Conservation (phyloP, 2,329 filamentous ascomycete species). For the Pestalotiopsis sp. region DNA sequence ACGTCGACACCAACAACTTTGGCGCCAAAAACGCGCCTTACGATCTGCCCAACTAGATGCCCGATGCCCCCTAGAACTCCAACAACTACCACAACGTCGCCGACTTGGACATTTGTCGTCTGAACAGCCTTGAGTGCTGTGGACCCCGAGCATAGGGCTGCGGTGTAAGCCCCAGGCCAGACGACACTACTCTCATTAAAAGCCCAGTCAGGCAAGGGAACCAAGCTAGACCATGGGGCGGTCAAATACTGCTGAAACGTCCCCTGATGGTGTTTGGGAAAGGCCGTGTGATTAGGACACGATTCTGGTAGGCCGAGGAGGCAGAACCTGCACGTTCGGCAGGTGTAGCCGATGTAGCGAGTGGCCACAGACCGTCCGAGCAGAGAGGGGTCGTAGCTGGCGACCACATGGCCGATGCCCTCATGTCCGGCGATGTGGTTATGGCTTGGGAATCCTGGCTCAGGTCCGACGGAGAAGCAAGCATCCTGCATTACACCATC, state of each 20-base stretch:
- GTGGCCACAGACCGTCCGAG: not conserved
- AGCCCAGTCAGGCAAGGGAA: not conserved
- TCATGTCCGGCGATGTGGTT: not conserved
- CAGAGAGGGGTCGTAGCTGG: not conserved
- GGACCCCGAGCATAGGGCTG: not conserved
- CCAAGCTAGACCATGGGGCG: not conserved
- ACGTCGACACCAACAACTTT: not conserved
- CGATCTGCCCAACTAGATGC: not conserved
- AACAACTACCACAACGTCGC: not conserved
- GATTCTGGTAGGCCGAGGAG: not conserved
- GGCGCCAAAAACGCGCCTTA: not conserved
- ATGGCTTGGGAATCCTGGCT: not conserved
- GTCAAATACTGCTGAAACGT: not conserved
- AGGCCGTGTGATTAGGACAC: not conserved
- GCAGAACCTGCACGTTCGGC: not conserved
- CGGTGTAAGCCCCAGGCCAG: not conserved
- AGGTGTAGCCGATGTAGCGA: not conserved
- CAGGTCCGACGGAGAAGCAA: not conserved
- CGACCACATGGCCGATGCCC: not conserved
- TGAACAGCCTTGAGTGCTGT: not conserved
- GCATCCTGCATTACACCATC: not conserved
- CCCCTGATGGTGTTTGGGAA: not conserved
- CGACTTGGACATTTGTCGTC: not conserved
- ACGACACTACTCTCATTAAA: not conserved
- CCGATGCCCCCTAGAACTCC: not conserved